Conservation (phyloP, 2,329 filamentous ascomycete species). For the Colletotrichum eleusines region DNA sequence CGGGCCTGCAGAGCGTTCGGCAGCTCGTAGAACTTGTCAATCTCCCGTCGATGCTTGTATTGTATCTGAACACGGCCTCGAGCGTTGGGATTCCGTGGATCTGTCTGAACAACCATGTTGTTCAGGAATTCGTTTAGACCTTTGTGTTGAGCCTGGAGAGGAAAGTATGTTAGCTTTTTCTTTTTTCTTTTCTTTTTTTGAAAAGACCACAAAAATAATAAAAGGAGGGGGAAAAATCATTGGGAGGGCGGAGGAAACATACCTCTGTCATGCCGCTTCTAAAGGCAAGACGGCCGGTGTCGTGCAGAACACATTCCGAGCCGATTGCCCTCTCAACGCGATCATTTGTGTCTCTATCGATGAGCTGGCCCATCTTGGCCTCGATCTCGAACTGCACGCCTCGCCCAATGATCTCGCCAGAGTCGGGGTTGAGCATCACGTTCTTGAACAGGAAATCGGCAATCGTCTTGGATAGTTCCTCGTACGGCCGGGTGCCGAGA, state of each 20-base stretch:
- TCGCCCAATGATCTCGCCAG: constrained; percentile 71
- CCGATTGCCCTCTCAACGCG: constrained; percentile 76
- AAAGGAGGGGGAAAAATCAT: too few relatives aligned
- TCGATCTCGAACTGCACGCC: constrained; percentile 90
- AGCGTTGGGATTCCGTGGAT: constrained; percentile 64
- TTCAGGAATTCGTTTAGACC: constrained; percentile 89
- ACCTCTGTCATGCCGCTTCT: constrained; percentile 93
- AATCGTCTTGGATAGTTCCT: constrained; percentile 80
- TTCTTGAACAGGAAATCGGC: constrained; percentile 84
- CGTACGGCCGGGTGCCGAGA: constrained; percentile 76
- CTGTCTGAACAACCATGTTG: constrained; percentile 68
- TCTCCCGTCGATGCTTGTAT: constrained; percentile 86
- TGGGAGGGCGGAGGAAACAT: constrained; percentile 48
- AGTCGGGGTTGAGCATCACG: constrained; percentile 76
- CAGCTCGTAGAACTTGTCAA: constrained; percentile 86
- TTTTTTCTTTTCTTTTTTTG: too few relatives aligned
- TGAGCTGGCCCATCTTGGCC: constrained; percentile 88
- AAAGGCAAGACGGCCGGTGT: constrained; percentile 75
- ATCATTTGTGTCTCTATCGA: constrained; percentile 77
- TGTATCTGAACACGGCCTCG: constrained; percentile 71
- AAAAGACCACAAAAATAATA: too few relatives aligned
- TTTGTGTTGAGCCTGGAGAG: constrained; percentile 78
- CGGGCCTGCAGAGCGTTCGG: constrained; percentile 68
- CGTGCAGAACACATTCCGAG: constrained; percentile 77
- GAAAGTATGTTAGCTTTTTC: neutral